Evolutionary conservation across 2,329 filamentous ascomycete genomes (phyloP).

Genomic region (Didymellaceae sp.): DNA sequence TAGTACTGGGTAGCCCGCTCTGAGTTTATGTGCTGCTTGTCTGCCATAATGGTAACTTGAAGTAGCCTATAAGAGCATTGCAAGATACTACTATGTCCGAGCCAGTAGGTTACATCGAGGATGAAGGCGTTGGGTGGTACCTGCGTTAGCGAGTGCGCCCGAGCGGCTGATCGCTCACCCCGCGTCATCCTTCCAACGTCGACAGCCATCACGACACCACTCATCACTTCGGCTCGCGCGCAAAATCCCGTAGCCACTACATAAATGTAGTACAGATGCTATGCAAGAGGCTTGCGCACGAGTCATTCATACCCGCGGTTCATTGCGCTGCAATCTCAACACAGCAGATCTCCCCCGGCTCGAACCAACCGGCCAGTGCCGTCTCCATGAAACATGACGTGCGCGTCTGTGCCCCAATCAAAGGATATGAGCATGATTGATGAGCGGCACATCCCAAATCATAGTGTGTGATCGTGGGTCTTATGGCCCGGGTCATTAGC

Average conservation of each 20-base stretch:
- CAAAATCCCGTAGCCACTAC: too few relatives aligned
- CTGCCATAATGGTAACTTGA: too few relatives aligned
- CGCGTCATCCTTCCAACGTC: slow-evolving; percentile 1
- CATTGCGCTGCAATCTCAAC: slow-evolving; percentile 11
- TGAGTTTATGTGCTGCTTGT: too few relatives aligned
- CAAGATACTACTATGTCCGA: too few relatives aligned
- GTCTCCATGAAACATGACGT: not conserved
- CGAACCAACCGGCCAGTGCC: not conserved
- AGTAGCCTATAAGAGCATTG: too few relatives aligned
- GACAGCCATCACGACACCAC: not conserved
- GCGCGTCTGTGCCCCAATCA: slow-evolving; percentile 1
- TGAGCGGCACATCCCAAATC: not conserved
- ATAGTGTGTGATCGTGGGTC: not conserved
- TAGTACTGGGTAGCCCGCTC: too few relatives aligned
- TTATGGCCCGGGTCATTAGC: not conserved
- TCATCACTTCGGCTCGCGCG: not conserved
- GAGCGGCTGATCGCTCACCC: slow-evolving; percentile 2
- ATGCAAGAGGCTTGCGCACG: not conserved
- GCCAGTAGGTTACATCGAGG: too few relatives aligned
- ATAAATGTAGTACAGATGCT: not conserved
- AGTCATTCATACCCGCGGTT: not conserved
- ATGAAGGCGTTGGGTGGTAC: too few relatives aligned
- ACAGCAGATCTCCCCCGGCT: not conserved
- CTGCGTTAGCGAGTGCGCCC: slow-evolving; percentile 16
- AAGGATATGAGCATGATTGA: slow-evolving; percentile 8